Evolutionary conservation across 2,329 filamentous ascomycete species (phyloP), one percentile per base, ranked within the genome.

Genomic region (Cladosporium austrohemisphaericum): DNA sequence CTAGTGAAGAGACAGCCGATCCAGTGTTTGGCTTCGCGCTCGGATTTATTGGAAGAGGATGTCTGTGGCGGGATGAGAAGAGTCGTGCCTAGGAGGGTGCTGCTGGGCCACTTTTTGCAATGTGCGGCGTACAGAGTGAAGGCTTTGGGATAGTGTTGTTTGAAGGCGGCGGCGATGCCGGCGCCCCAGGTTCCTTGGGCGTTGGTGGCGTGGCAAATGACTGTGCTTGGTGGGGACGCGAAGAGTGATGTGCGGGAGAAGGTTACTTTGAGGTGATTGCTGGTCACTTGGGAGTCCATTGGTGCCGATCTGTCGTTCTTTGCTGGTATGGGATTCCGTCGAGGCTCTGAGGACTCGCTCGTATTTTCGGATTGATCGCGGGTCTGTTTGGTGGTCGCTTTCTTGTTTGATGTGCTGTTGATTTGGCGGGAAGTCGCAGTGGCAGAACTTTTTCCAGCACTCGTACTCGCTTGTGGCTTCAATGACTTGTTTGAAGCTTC

Each of bases 191-290:
- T 59, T 5, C 80, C 80, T 52, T 72, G 64, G 43, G 73, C 75
- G 61, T 83, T 84, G 65, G 79, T 83, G 10, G 80, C 78, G 61
- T 84, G 80, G 50, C 81, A 72, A 13, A 83, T 64, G 13, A 78
- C 68, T 18, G 72, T 68, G 45, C 70, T 64, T 26, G 71, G 60
- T 0, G 78, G 77, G 1, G 76, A 76, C 29, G 69, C 60, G 59
- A 83, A 81, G 31, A 84, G 69, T 57, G 79, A 67, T 44, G 76
- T 76, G 31, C 63, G 51, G 36, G 35, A 53, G 13, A 64, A 4
- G n/a, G 16, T 35, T 6, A 41, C 6, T 4, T 47, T 36, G 37
- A 1, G 22, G 35, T 28, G 14, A 19, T 10, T n/a, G 23, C 6
- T 35, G 41, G 22, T n/a, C n/a, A n/a, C n/a, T n/a, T n/a, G n/a